Evolutionary conservation across 768 basidiomycete genomes (phyloP), one percentile per base, ranked within the genome.

Genomic region (Guyanaporus albipodus): DNA sequence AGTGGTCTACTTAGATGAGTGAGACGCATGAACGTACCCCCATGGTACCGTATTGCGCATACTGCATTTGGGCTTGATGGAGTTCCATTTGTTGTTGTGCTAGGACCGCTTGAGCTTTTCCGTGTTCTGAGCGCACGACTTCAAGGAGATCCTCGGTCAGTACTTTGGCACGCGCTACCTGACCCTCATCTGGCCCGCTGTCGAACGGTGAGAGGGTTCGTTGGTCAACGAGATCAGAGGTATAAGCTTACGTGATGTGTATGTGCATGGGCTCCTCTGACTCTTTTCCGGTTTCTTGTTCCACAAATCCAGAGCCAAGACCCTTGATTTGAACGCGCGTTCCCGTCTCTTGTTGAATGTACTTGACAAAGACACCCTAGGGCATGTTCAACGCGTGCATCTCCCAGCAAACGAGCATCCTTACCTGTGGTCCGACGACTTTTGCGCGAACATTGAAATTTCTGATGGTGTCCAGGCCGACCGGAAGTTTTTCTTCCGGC

Each of bases 371-470:
- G 54, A 91, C 84, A 54, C 94, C 94, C 88, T 64, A 41, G 9
- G 29, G 5, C 21, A 28, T 26, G 7, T 21, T 50, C 34, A 42
- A 15, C 19, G n/a, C 14, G 3, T 8, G 8, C n/a, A 12, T 8
- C 21, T 18, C 7, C 32, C 4, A 28, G 18, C 4, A 19, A 10
- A 10, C 12, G 14, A 29, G 23, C 2, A 14, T 10, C 74, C 80
- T 48, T 66, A 93, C 92, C 52, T 82, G 83, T 11, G 95, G 95
- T 12, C 95, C 95, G 23, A 98, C 95, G 17, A 97, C 92, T 67
- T 99, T 99, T 19, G 95, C 95, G 46, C 95, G 77, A 40, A 99
- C 85, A 66, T 99, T 97, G 70, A 99, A 99, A 68, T 97, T 97
- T 41, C 95, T 78, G 57, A 98, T 81, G 43, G 83, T 85, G 14